Base-by-base conservation (phyloP, 2,329 filamentous ascomycete genomes). In the Aspergillus spinulosporus region DNA sequence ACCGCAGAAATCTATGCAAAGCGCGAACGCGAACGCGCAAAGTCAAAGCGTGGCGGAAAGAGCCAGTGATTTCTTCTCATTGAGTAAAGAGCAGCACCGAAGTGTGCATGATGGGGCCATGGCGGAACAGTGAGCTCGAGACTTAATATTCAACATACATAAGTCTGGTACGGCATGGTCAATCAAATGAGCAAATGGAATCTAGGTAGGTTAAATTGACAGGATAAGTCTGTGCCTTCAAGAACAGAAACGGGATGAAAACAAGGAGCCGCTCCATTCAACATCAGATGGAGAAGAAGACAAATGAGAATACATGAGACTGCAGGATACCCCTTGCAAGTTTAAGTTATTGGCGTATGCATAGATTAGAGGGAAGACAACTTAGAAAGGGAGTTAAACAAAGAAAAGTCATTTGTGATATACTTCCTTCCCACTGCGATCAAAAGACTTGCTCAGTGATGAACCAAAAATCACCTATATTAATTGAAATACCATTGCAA, bases 1-100 rank as follows among this genome's bases (percentile, higher is more conserved):
- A 99, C 94, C 5, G 85, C 86, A 2, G 89, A 84, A 63, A 99
- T 99, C 69, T 99, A 97, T 74, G 88, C 88, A 64, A 95, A 94
- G 85, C 74, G 74, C 32, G 74, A 76, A 59, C 74, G 74, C 26
- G 72, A 75, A 56, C 71, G 72, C 49, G 68, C 72, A 36, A 76
- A 74, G 60, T 57, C 64, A 15, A 71, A 70, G 62, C 65, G 70
- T 56, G 68, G 64, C 60, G 69, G 68, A 59, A 76, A 76, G 68
- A 66, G 64, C 59, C 67, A 68, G 61, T 76, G 21, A 74, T 39
- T 15, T 26, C 11, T 39, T 14, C 11, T 15, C 31, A 14, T 32
- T 29, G 9, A n/a, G 46, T 28, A 36, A 21, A 37, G 34, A 21
- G 34, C 15, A 15, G 36, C 34, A 28, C 11, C 15, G 14, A 37